These are phyloP conservation scores for Closterium sp. DNA, from an alignment of 139 green algal species.

Conservation along the genomic window DNA sequence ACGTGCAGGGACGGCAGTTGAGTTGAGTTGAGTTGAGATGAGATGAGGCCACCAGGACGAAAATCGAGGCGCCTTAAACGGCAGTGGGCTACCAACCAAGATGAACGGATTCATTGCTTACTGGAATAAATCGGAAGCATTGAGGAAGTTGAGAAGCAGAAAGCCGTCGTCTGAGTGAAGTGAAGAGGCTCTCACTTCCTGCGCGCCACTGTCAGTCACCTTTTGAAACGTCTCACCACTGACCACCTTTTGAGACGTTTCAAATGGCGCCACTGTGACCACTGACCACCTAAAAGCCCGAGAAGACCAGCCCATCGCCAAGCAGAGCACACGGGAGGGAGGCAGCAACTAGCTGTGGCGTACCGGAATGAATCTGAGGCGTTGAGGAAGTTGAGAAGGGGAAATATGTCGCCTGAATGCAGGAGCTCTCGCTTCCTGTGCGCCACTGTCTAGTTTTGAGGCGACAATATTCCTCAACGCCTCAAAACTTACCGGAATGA, in stretches of 20 bases:
- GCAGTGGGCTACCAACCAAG: too few relatives aligned
- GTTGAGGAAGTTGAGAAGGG: constrained; percentile 74
- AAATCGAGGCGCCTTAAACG: too few relatives aligned
- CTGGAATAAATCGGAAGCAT: constrained; percentile 61
- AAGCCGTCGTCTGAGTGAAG: constrained; percentile 74
- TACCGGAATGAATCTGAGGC: constrained; percentile 63
- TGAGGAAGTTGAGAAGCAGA: constrained; percentile 76
- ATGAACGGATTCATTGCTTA: too few relatives aligned
- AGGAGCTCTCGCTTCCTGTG: constrained; percentile 47
- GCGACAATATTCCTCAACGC: too few relatives aligned
- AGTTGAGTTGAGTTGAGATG: too few relatives aligned
- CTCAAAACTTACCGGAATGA: constrained; percentile 49
- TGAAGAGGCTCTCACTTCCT: constrained; percentile 48
- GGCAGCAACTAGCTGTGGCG: not conserved
- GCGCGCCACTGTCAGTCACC: constrained; percentile 12
- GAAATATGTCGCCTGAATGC: constrained; percentile 55
- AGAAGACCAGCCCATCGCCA: not conserved
- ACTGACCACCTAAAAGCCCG: not conserved
- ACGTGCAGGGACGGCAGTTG: too few relatives aligned
- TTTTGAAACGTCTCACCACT: too few relatives aligned
- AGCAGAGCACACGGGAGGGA: not conserved
- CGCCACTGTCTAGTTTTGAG: too few relatives aligned
- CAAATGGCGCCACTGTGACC: too few relatives aligned
- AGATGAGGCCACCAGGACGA: too few relatives aligned
- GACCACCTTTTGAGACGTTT: too few relatives aligned